A percentile compares a stretch with the other conserved stretches of the same genome.
phyloP scores from a whole-genome alignment of 768 basidiomycete genomes.

The Paxillus ammoniavirescens region DNA sequence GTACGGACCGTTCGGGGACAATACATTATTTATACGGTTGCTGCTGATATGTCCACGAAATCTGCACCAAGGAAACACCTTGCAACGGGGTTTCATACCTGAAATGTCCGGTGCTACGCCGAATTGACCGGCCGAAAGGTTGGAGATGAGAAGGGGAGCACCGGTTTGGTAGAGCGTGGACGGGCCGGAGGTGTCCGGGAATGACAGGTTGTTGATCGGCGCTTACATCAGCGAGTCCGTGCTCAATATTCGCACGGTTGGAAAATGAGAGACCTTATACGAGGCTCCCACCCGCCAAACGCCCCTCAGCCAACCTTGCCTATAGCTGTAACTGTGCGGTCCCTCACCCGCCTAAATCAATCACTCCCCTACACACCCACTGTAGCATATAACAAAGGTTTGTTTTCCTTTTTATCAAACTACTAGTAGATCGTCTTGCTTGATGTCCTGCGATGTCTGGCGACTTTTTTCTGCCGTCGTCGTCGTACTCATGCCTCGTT shows the following conservation, averaged over 20 bases:
- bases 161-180: slow-evolving; percentile 10
- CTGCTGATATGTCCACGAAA: not conserved
- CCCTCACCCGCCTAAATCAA: slow-evolving; percentile 33
- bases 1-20: slow-evolving; percentile 5
- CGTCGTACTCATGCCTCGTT: slow-evolving; percentile 16
- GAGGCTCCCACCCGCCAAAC: slow-evolving; percentile 38
- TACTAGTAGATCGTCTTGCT: slow-evolving; percentile 21
- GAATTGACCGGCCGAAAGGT: slow-evolving; percentile 22
- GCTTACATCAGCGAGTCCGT: slow-evolving; percentile 36
- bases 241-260: slow-evolving; percentile 34
- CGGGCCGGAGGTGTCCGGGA: slow-evolving; percentile 24
- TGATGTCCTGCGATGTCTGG: slow-evolving; percentile 19
- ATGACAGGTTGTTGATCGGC: slow-evolving; percentile 30
- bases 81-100: not conserved
- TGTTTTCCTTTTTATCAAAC: slow-evolving; percentile 17
- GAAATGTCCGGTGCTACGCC: slow-evolving; percentile 10
- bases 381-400: slow-evolving; percentile 32
- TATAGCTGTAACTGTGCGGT: slow-evolving; percentile 35
- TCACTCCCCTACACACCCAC: slow-evolving; percentile 19
- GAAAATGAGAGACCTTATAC: slow-evolving; percentile 33
- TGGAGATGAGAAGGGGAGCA: not conserved
- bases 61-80: not conserved
- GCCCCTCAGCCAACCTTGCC: slow-evolving; percentile 35
- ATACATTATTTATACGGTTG: slow-evolving; percentile 6
- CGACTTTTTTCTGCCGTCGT: slow-evolving; percentile 22